Evolutionary conservation across 1,284 basidiomycete species (phyloP), one percentile per base, ranked within the genome.

Genomic region (Austroboletus sp.): DNA sequence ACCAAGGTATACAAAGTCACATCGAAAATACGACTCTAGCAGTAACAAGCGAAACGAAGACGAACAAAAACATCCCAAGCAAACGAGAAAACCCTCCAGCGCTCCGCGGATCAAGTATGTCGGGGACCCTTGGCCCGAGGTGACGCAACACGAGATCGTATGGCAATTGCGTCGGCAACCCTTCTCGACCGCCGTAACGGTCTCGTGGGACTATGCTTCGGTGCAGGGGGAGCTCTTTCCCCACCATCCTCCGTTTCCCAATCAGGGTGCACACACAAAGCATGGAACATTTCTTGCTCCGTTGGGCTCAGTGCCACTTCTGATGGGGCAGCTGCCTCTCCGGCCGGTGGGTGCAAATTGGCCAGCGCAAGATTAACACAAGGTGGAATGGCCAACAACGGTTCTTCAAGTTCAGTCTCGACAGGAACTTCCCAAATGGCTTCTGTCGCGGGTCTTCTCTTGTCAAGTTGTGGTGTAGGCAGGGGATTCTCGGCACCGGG

Each of bases 281-380:
- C 70, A 34, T 70, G 76, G 65, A 85, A 85, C 42, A 85, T 77
- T 58, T 81, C 79, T 57, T 81, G 76, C 54, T 85, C 82, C 12
- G 73, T 78, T n/a, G 78, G 77, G 50, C 74, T 84, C 43, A 85
- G 69, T 21, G 82, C 82, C 6, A 64, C 63, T 42, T 76, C 75
- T 29, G 53, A 42, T 12, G 27, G 32, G 12, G 35, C 15, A 25
- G 39, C 29, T 6, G 16, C 37, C 12, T 50, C 53, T 34, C 59
- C 46, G 7, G 41, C 48, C 26, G 49, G 40, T 5, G 61, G 53
- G 23, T 59, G 60, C 17, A 62, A 42, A 33, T 57, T 57, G 16
- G 60, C 62, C 6, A 62, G 51, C 7, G 58, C 60, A 35, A 57
- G 50, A 40, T 66, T 53, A 30, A 66, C 58, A 1, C 59, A 64